Evolutionary conservation across 1,139 yeast species (phyloP), one percentile per base, ranked within the genome.

Genomic region (Debaryomyces psychrophilus): DNA sequence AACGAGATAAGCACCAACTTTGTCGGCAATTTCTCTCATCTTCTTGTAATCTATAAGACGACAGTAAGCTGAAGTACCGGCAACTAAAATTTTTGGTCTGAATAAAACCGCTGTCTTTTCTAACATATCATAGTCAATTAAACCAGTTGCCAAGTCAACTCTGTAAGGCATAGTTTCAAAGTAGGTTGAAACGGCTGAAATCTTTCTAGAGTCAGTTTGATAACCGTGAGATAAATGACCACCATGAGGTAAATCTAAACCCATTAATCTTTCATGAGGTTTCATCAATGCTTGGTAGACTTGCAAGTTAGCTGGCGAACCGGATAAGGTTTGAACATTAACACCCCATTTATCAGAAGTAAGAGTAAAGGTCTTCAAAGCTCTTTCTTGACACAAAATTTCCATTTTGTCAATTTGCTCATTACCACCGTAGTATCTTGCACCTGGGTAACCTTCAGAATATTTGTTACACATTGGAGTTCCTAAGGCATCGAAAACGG

Each of bases 91-190:
- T 78, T 93, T 92, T 62, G 99, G 99, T 73, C 98, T 86, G 82
- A 82, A 93, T 62, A 93, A 77, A 50, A 83, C 68, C 42, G 97
- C 96, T 56, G 92, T 90, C 71, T 87, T 83, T 71, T 88, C 97
- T 65, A 93, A 82, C 77, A 85, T 87, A 65, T 93, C 98, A 72
- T 90, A 93, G 73, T 93, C 98, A 63, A 93, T 92, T 62, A 90
- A 74, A 51, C 98, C 98, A 53, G 98, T 93, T 55, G 80, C 82
- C 68, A 87, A 86, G 67, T 93, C 82, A 51, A 93, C 92, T 65
- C 97, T 85, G 80, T 93, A 93, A 45, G 99, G 99, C 97, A 93
- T 90, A 54, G 98, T 92, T 75, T 92, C 96, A 68, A 93, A 93
- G 73, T 93, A 93, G 56, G 95, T 92, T 50, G 97, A 90, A 54